Evolutionary conservation across 2,329 filamentous ascomycete species (phyloP).

Genomic region (Lomentospora prolificans): DNA sequence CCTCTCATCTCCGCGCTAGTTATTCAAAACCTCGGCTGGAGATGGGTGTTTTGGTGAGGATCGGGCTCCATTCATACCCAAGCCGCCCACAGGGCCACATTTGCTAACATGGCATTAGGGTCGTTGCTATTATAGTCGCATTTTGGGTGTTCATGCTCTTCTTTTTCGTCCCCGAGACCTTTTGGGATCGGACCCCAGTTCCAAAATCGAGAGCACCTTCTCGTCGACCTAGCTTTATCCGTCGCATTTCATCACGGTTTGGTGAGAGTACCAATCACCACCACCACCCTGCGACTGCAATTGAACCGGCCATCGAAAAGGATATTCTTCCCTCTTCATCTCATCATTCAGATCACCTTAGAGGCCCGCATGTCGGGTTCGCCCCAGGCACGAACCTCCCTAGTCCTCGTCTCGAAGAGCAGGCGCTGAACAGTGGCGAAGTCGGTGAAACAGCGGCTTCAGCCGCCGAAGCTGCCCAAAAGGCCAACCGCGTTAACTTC

Average conservation of each 20-base stretch:
- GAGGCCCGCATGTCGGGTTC: background rate
- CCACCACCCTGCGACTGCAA: constrained; percentile 8
- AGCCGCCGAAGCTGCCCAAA: background rate
- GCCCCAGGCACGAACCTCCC: background rate
- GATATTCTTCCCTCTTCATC: background rate
- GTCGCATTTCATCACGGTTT: constrained; percentile 34
- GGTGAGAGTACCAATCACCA: constrained; percentile 11
- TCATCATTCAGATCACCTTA: background rate
- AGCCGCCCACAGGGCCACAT: constrained; percentile 1
- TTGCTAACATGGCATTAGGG: constrained; percentile 36
- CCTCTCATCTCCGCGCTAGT: constrained; percentile 80
- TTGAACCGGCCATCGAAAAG: background rate
- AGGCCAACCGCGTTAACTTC: background rate
- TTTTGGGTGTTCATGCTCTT: constrained; percentile 65
- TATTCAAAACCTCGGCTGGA: constrained; percentile 69
- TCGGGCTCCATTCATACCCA: constrained; percentile 9
- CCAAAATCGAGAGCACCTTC: constrained; percentile 25
- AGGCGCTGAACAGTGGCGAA: no score
- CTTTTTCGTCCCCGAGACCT: constrained; percentile 88
- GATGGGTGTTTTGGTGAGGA: constrained; percentile 77
- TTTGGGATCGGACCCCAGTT: constrained; percentile 77
- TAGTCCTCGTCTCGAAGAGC: background rate
- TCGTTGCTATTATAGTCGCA: constrained; percentile 71
- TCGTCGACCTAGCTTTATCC: constrained; percentile 36
- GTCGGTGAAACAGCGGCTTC: background rate